Conservation (phyloP, 2,329 filamentous ascomycete species). For the Fusarium mundagurra region DNA sequence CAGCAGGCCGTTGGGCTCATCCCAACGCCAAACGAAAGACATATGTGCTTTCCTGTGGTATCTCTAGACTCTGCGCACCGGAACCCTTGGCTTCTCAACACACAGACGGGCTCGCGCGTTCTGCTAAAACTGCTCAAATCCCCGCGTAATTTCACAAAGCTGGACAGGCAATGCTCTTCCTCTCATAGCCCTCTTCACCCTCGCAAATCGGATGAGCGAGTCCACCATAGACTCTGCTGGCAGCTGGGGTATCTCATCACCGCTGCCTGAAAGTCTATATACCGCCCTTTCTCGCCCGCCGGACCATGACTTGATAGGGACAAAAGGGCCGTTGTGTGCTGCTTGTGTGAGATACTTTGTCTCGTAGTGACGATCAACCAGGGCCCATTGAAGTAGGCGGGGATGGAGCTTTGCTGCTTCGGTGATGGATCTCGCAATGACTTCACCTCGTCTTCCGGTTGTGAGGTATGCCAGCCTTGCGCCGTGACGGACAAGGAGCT, state of each 20-base stretch:
- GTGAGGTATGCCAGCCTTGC: constrained; percentile 28
- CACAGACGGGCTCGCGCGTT: not conserved
- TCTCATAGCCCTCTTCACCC: constrained; percentile 1
- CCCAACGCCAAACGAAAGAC: constrained; percentile 73
- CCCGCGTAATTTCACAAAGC: not conserved
- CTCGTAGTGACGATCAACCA: constrained; percentile 30
- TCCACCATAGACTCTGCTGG: constrained; percentile 6
- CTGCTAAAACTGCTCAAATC: not conserved
- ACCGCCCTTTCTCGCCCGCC: constrained; percentile 18
- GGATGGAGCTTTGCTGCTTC: constrained; percentile 23
- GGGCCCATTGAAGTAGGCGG: constrained; percentile 29
- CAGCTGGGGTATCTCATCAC: not conserved
- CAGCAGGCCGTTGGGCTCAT: constrained; percentile 60
- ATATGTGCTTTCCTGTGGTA: constrained; percentile 55
- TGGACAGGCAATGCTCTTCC: constrained; percentile 17
- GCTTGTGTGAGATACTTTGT: constrained; percentile 1
- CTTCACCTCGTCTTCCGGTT: constrained; percentile 11
- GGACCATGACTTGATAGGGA: constrained; percentile 22
- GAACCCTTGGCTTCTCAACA: not conserved
- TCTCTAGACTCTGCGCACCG: not conserved
- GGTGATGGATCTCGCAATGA: constrained; percentile 16
- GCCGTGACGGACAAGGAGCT: constrained; percentile 29
- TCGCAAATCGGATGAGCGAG: not conserved
- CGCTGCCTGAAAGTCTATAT: constrained; percentile 4
- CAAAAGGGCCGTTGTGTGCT: not conserved